Conservation (phyloP, 352 stramenopile genomes). For the Phytophthora sp. region DNA sequence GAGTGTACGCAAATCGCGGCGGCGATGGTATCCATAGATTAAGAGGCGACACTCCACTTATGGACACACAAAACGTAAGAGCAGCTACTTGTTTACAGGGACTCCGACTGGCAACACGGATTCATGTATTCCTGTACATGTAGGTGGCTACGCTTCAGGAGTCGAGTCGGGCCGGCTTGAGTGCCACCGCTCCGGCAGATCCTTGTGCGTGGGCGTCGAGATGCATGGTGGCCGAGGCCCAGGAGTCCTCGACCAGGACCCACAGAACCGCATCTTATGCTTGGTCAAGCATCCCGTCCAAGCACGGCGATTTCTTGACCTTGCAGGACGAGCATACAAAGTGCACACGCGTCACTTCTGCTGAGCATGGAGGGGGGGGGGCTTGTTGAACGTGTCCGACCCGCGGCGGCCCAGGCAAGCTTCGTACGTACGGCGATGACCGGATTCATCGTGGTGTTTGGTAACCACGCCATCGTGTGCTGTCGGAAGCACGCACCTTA, state of each 20-base stretch:
- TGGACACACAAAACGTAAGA: too few relatives aligned
- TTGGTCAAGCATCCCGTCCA: conserved; percentile 19
- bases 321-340: conserved; percentile 32
- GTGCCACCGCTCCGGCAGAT: conserved; percentile 17
- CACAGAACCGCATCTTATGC: conserved; percentile 31
- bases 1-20: too few relatives aligned
- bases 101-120: too few relatives aligned
- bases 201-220: conserved; percentile 26
- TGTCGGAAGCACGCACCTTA: conserved; percentile 51
- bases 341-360: conserved; percentile 29
- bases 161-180: too few relatives aligned
- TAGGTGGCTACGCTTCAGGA: conserved; percentile 22
- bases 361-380: too few relatives aligned
- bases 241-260: too few relatives aligned
- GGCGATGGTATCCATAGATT: too few relatives aligned
- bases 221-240: conserved; percentile 1
- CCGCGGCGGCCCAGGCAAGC: conserved; percentile 43
- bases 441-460: conserved; percentile 33
- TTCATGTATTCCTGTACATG: too few relatives aligned
- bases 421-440: conserved; percentile 56
- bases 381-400: conserved; percentile 20
- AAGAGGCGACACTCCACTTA: too few relatives aligned
- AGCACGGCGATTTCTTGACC: conserved; percentile 30
- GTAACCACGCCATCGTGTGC: conserved; percentile 29
- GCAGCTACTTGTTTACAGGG: too few relatives aligned